Conservation (phyloP, 169 alveolate genomes). For the Fabrea salina region DNA sequence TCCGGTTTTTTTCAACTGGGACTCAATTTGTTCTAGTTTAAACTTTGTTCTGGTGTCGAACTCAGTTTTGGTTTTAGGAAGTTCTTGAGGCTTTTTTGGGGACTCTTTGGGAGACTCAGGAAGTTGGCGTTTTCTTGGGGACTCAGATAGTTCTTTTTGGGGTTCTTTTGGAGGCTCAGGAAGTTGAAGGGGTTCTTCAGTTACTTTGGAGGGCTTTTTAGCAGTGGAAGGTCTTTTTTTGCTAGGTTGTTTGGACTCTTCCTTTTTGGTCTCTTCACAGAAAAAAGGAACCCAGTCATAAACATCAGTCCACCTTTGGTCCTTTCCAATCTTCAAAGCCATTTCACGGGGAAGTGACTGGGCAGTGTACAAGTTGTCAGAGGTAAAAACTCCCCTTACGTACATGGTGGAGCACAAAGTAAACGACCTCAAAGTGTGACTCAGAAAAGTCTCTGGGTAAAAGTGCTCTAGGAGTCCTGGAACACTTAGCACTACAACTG, state of each 20-base stretch:
- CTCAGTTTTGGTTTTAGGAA: not conserved
- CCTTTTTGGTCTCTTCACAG: not conserved
- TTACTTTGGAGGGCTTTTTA: not conserved
- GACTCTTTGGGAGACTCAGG: not conserved
- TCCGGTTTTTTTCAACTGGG: not conserved
- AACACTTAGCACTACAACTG: constrained; percentile 43
- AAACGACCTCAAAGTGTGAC: constrained; percentile 56
- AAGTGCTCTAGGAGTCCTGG: constrained; percentile 35
- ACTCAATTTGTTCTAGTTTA: not conserved
- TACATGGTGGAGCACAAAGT: constrained; percentile 60
- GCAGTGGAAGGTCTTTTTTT: not conserved
- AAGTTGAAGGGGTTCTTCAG: not conserved
- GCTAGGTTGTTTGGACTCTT: not conserved
- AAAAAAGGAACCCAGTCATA: constrained; percentile 28
- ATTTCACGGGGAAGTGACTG: constrained; percentile 63
- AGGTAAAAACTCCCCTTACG: constrained; percentile 70
- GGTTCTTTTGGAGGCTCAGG: no score
- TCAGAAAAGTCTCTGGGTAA: constrained; percentile 36
- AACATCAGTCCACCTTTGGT: constrained; percentile 25
- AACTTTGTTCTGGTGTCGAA: not conserved
- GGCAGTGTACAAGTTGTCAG: constrained; percentile 62
- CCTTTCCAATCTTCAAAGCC: constrained; percentile 40
- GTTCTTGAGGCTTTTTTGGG: not conserved
- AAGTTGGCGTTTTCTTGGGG: not conserved
- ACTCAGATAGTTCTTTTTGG: not conserved